These are phyloP conservation scores for Trichoderma erinaceum DNA, from an alignment of 495 filamentous ascomycete genomes.

Conservation along the genomic window DNA sequence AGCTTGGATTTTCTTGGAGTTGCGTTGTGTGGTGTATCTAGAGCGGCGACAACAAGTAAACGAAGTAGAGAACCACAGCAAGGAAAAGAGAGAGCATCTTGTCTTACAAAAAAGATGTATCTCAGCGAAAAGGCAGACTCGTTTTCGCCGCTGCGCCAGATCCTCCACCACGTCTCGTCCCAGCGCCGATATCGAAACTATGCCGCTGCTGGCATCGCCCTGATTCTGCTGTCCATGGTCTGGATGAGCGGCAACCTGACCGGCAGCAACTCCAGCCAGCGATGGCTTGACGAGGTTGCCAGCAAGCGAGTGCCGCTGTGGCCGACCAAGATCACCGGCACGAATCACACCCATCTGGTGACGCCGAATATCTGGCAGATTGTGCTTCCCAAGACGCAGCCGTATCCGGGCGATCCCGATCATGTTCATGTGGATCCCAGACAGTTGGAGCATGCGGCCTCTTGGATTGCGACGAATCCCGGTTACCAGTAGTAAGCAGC, in stretches of 20 bases:
- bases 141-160: neutral
- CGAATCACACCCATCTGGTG: slow-evolving; percentile 3
- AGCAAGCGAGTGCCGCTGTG: neutral
- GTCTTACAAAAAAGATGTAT: neutral
- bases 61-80: neutral
- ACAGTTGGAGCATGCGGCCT: slow-evolving; percentile 14
- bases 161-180: neutral
- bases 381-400: slow-evolving; percentile 16
- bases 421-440: slow-evolving; percentile 2
- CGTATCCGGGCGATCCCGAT: neutral
- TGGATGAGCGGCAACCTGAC: neutral
- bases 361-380: slow-evolving; percentile 23
- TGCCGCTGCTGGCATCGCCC: neutral
- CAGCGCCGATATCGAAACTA: slow-evolving; percentile 4
- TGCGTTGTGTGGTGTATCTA: too few species aligned
- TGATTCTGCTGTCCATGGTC: slow-evolving; percentile 2
- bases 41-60: neutral
- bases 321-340: neutral
- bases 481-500: slow-evolving; percentile 18
- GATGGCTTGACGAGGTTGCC: neutral
- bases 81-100: neutral
- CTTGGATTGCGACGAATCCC: slow-evolving; percentile 21
- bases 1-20: too few species aligned
- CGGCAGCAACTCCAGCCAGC: neutral
- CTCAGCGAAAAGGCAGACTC: slow-evolving; percentile 2